phyloP scores from a whole-genome alignment of 306 rosid genomes.

The Begonia peltatifolia region DNA sequence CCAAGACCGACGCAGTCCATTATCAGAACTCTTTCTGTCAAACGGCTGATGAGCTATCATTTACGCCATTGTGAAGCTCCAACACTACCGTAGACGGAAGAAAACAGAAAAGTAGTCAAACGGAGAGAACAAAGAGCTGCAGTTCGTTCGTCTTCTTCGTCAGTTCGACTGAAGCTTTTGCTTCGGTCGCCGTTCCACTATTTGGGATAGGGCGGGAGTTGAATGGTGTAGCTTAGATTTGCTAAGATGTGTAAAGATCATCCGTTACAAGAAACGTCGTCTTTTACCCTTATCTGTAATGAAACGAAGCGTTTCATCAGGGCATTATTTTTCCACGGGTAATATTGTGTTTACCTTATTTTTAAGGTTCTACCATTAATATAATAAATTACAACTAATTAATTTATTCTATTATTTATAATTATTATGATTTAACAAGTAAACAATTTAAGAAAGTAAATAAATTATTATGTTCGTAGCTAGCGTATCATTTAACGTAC shows the following conservation, averaged over 20 bases:
- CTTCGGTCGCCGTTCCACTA: background rate
- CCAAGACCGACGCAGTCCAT: constrained; percentile 71
- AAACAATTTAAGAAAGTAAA: too few relatives aligned
- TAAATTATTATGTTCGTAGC: too few relatives aligned
- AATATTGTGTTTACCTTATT: too few relatives aligned
- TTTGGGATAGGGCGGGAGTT: constrained; percentile 7
- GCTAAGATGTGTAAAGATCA: constrained; percentile 17
- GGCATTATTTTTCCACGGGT: too few relatives aligned
- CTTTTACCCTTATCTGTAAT: too few relatives aligned
- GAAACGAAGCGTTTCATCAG: too few relatives aligned
- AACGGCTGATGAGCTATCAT: constrained; percentile 3
- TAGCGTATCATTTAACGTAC: too few relatives aligned
- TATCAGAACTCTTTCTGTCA: background rate
- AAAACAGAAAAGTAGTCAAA: background rate
- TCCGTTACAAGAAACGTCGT: constrained; percentile 19
- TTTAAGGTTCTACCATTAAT: too few relatives aligned
- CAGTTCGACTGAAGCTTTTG: background rate
- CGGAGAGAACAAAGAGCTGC: background rate
- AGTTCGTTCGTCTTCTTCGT: background rate
- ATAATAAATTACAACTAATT: too few relatives aligned
- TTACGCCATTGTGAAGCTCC: constrained; percentile 5
- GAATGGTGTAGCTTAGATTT: constrained; percentile 25
- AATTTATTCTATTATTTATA: too few relatives aligned
- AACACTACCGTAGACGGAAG: background rate
- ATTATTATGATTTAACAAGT: too few relatives aligned